Conservation (phyloP, 2,329 filamentous ascomycete genomes). For the Allantophomopsis lycopodina region DNA sequence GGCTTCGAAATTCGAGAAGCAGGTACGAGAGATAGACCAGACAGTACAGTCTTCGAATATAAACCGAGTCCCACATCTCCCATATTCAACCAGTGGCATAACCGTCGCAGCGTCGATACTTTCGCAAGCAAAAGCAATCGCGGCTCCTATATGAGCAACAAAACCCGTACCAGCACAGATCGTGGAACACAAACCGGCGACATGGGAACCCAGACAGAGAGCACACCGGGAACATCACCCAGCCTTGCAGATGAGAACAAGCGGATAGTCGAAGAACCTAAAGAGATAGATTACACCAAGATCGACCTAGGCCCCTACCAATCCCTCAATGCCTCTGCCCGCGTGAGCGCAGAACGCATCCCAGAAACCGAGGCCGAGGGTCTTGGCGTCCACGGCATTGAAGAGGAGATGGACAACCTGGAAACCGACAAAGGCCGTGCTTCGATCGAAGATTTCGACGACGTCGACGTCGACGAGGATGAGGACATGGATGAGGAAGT, state of each 20-base stretch:
- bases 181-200: constrained; percentile 59
- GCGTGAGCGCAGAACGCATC: constrained; percentile 3
- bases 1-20: constrained; percentile 84
- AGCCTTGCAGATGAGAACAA: constrained; percentile 30
- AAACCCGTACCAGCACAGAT: constrained; percentile 37
- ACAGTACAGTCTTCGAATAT: constrained; percentile 73
- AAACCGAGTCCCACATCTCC: constrained; percentile 66
- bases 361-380: constrained; percentile 19
- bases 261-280: constrained; percentile 20
- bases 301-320: constrained; percentile 34
- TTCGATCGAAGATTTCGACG: too few relatives aligned
- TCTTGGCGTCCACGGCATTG: constrained; percentile 23
- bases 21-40: constrained; percentile 60
- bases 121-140: constrained; percentile 46
- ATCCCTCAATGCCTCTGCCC: constrained; percentile 7
- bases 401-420: constrained; percentile 31
- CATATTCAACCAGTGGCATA: constrained; percentile 36
- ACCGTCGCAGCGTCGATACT: constrained; percentile 59
- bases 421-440: too few relatives aligned
- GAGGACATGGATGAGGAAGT: constrained; percentile 42
- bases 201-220: constrained; percentile 45
- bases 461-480: constrained; percentile 27
- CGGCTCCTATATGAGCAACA: constrained; percentile 63
- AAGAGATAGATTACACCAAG: constrained; percentile 45
- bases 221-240: constrained; percentile 39